A percentile compares a stretch with the other conserved stretches of the same genome.
Conservation (phyloP, 805 yeast species). For the Citeromyces matritensis region DNA sequence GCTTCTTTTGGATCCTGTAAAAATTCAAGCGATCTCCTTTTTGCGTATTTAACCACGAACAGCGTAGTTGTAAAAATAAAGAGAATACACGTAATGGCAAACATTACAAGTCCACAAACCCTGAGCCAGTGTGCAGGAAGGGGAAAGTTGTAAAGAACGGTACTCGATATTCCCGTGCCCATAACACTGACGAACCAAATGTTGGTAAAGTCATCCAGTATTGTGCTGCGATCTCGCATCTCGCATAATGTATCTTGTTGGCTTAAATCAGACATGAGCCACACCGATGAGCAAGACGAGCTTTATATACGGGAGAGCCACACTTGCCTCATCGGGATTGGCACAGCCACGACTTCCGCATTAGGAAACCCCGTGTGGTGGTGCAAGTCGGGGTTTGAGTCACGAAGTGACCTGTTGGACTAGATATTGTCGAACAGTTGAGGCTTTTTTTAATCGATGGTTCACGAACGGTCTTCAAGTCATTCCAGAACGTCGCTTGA, state of each 20-base stretch:
- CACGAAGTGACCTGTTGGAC: no score
- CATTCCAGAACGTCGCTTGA: no score
- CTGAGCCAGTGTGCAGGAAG: slow-evolving; percentile 9
- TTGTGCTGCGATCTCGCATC: no score
- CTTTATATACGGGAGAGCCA: no score
- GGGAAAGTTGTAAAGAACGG: slow-evolving; percentile 51
- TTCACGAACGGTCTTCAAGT: no score
- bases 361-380: not conserved
- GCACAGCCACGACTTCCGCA: not conserved
- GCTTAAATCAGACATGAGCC: no score
- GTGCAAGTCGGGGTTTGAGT: no score
- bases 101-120: slow-evolving; percentile 15
- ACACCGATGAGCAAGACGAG: no score
- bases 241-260: no score
- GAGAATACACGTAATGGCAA: slow-evolving; percentile 37
- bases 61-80: slow-evolving; percentile 26
- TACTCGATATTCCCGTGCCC: slow-evolving; percentile 71
- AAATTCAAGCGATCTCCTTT: slow-evolving; percentile 8
- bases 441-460: no score
- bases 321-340: not conserved
- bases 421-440: no score
- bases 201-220: no score
- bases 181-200: slow-evolving; percentile 61
- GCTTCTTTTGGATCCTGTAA: slow-evolving; percentile 27
- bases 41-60: slow-evolving; percentile 21